Evolutionary conservation across 2,329 filamentous ascomycete species (phyloP).

Genomic region (Phyllosticta citrichinensis): DNA sequence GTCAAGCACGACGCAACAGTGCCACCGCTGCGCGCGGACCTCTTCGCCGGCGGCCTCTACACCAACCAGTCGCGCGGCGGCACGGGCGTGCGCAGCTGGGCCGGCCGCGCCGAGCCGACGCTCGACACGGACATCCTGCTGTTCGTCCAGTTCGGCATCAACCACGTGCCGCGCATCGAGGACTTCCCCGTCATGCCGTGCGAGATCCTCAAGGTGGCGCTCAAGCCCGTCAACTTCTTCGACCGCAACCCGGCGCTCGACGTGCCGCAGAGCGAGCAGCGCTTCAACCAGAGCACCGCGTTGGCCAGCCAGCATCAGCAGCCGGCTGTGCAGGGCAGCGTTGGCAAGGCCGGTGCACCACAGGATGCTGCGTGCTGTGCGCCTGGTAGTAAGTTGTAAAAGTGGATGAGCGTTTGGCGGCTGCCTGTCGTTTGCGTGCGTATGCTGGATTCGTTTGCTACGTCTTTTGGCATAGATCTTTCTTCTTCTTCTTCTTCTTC

Average conservation of each 20-base stretch:
- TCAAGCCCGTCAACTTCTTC: slow-evolving; percentile 52
- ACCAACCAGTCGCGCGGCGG: slow-evolving; percentile 49
- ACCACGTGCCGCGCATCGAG: slow-evolving; percentile 45
- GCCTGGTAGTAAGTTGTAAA: background rate
- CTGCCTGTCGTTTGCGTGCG: too few relatives aligned
- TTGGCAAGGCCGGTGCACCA: background rate
- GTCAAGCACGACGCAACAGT: slow-evolving; percentile 44
- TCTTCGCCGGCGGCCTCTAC: slow-evolving; percentile 51
- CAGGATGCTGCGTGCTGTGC: background rate
- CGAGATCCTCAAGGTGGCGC: slow-evolving; percentile 46
- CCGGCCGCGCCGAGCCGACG: slow-evolving; percentile 42
- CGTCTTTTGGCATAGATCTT: background rate
- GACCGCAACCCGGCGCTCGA: slow-evolving; percentile 49
- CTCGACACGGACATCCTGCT: slow-evolving; percentile 48
- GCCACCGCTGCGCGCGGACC: slow-evolving; percentile 25
- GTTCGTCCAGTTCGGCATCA: slow-evolving; percentile 49
- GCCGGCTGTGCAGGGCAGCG: background rate
- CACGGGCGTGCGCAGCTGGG: slow-evolving; percentile 39
- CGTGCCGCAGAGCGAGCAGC: slow-evolving; percentile 44
- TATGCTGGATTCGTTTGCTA: background rate
- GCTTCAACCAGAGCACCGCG: slow-evolving; percentile 33
- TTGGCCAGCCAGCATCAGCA: background rate
- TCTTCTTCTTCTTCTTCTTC: background rate
- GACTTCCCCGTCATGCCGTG: slow-evolving; percentile 52
- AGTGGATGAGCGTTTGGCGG: background rate